A percentile compares a stretch with the other conserved stretches of the same genome.
Evolutionary conservation across 805 yeast species (phyloP).

Genomic region (Sungouiella thailandica): DNA sequence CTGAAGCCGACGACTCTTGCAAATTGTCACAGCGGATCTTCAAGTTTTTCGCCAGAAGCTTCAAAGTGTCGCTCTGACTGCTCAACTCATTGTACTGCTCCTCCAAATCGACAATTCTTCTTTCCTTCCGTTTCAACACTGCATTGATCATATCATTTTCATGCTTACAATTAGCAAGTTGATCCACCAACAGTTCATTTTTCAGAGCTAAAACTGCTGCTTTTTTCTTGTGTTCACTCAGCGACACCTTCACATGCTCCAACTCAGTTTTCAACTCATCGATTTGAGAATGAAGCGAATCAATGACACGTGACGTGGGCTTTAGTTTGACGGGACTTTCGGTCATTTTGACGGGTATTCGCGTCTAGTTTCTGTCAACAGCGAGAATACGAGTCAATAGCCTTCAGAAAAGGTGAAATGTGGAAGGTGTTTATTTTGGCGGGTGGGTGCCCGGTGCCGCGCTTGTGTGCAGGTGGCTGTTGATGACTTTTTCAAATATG

Average conservation of each 20-base stretch:
- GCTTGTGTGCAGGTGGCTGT: too few species aligned
- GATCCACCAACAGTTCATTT: conserved; percentile 55
- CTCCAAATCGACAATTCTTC: conserved; percentile 65
- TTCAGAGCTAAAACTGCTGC: conserved; percentile 42
- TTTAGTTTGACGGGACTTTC: conserved; percentile 19
- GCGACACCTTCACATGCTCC: conserved; percentile 32
- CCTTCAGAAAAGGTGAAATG: too few species aligned
- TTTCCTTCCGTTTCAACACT: conserved; percentile 62
- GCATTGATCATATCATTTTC: conserved; percentile 74
- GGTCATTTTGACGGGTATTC: conserved; percentile 10
- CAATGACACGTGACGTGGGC: conserved; percentile 41
- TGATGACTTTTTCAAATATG: too few species aligned
- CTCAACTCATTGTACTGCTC: conserved; percentile 45
- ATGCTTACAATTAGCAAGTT: conserved; percentile 65
- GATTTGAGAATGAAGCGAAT: conserved; percentile 45
- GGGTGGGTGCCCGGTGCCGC: too few species aligned
- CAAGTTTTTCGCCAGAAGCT: conserved; percentile 45
- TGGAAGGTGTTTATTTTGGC: too few species aligned
- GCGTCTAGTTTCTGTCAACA: too few species aligned
- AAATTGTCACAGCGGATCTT: conserved; percentile 45
- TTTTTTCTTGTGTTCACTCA: conserved; percentile 49
- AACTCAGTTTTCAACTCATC: conserved; percentile 43
- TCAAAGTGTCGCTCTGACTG: conserved; percentile 43
- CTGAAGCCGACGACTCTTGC: conserved; percentile 40
- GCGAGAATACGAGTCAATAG: not conserved